Conservation (phyloP, 73 alveolate species). For the Effrenium voratum region DNA sequence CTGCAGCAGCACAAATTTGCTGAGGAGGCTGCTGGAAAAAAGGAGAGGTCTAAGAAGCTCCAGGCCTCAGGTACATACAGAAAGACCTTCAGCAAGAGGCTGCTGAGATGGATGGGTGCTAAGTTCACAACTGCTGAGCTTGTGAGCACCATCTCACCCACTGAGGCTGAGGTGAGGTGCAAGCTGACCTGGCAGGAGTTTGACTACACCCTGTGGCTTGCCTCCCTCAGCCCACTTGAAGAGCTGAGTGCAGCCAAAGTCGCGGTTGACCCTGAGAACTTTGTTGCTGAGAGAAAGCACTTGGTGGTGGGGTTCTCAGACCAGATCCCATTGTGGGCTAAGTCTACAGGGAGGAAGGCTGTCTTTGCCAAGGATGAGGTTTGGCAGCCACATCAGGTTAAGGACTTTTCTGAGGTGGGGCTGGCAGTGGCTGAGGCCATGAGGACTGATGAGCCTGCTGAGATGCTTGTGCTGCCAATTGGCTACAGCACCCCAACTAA, state of each 20-base stretch:
- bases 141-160: background rate
- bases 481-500: background rate
- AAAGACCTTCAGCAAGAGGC: background rate
- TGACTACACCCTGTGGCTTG: background rate
- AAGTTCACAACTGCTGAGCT: background rate
- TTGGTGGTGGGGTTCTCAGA: constrained; percentile 27
- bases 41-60: background rate
- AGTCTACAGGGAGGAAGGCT: constrained; percentile 23
- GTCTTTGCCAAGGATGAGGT: background rate
- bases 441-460: background rate
- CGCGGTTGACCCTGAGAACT: background rate
- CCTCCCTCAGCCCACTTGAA: background rate
- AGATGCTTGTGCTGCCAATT: background rate
- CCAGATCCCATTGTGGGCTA: constrained; percentile 35
- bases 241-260: background rate
- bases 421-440: background rate
- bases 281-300: background rate
- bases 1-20: too few species aligned
- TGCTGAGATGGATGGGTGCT: background rate
- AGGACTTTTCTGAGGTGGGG: background rate
- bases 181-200: background rate
- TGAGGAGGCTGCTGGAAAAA: background rate
- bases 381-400: background rate
- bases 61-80: background rate
- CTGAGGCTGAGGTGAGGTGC: background rate